Evolutionary conservation across 2,329 filamentous ascomycete species (phyloP), one percentile per base, ranked within the genome.

Genomic region (Berkeleyomyces basicola): DNA sequence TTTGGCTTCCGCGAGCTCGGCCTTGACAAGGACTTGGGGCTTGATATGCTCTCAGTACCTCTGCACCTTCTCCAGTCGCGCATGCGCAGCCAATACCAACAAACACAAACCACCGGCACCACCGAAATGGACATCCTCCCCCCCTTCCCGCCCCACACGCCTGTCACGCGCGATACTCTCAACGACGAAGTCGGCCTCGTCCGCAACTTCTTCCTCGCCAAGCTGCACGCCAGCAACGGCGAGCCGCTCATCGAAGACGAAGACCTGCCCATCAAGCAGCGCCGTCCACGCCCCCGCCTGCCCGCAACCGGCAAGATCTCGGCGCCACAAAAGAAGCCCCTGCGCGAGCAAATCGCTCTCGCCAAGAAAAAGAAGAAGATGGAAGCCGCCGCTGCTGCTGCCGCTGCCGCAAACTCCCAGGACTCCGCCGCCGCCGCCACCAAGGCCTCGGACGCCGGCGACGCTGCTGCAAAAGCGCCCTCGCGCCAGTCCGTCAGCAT

Each of bases 1-100:
- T 99, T 99, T 70, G 93, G 93, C 37, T 97, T 99, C 81, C 91
- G 90, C 71, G 91, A 95, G 65, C 82, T 99, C 55, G 93, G 93
- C 51, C 80, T 99, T 64, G 90, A 96, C 69, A 86, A 85, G 68
- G 93, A 99, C 71, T 87, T 97, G 71, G 91, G 91, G 16, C 79
- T 93, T 66, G 86, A 92, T 40, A 87, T 87, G 67, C 82, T 97
- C 65, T 91, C 88, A 61, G 93, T 99, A 43, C 93, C 95, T 33
- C 79, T 99, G 64, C 93, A 99, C 75, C 82, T 99, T 23, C 82
- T 99, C 37, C 93, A 97, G 71, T 90, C 89, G 67, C 85, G 92
- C 68, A 89, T 99, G 69, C 85, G 90, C 70, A 92, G 80, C 70
- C 87, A 88, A 63, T 91, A 89, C 72, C 87, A 93, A 72, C 82